Conservation (phyloP, 2,329 filamentous ascomycete species). For the Phialophora tarda region DNA sequence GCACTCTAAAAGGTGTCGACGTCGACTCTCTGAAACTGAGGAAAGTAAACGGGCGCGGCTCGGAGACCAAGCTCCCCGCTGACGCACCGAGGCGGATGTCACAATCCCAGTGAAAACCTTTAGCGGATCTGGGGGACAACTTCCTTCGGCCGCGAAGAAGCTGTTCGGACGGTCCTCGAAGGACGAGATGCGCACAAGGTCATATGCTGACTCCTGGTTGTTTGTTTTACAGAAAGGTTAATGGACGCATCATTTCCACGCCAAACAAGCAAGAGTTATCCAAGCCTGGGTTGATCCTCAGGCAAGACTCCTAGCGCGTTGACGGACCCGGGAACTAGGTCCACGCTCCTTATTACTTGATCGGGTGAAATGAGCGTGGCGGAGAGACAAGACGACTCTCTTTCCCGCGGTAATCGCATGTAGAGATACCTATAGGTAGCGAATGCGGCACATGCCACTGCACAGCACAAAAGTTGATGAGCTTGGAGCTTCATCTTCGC, state of each 20-base stretch:
- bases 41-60: constrained; percentile 34
- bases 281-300: constrained; percentile 14
- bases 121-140: neutral
- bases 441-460: neutral
- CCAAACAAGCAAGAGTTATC: constrained; percentile 13
- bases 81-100: constrained; percentile 5
- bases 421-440: neutral
- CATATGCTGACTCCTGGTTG: neutral
- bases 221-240: constrained; percentile 20
- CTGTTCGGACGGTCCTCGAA: neutral
- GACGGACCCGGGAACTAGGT: neutral
- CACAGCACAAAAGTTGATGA: neutral
- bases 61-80: constrained; percentile 7
- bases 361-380: neutral
- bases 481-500: neutral
- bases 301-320: neutral
- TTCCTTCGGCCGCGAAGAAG: neutral
- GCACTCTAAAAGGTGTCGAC: constrained; percentile 41
- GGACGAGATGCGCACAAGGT: neutral
- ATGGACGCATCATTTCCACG: constrained; percentile 20
- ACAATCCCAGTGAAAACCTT: neutral
- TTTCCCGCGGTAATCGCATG: neutral
- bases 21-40: constrained; percentile 41
- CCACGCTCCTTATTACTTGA: neutral
- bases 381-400: neutral